These are phyloP conservation scores for Solanum megistacrolobum DNA, from an alignment of 257 asterid species.

Conservation along the genomic window DNA sequence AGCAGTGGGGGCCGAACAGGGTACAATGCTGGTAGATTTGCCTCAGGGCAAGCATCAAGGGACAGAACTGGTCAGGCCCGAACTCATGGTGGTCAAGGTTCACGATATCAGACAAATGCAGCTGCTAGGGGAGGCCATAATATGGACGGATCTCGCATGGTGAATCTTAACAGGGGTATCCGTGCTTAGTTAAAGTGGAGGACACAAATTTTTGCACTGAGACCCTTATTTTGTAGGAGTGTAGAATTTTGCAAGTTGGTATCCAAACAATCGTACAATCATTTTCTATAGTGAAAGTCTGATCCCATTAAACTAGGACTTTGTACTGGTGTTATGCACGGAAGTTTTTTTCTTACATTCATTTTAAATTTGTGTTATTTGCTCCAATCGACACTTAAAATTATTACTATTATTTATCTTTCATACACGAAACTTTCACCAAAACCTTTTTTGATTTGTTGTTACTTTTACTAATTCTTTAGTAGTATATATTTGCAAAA, in stretches of 20 bases:
- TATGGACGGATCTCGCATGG: slow-evolving; percentile 71
- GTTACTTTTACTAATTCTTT: neutral
- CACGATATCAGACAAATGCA: slow-evolving; percentile 43
- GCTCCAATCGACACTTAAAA: neutral
- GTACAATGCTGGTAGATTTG: slow-evolving; percentile 25
- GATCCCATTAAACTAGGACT: neutral
- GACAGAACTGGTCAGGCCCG: slow-evolving; percentile 38
- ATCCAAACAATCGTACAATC: neutral
- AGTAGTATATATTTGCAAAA: neutral
- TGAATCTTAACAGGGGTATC: slow-evolving; percentile 67
- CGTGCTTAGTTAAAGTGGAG: slow-evolving; percentile 19
- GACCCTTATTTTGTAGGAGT: neutral
- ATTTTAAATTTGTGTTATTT: neutral
- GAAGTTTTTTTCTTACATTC: neutral
- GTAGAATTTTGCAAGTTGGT: neutral
- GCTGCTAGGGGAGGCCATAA: slow-evolving; percentile 47
- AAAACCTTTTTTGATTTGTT: neutral
- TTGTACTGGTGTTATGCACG: neutral
- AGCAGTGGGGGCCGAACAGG: slow-evolving; percentile 50
- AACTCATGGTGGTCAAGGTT: slow-evolving; percentile 27
- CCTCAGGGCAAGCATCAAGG: slow-evolving; percentile 26
- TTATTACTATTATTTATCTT: neutral
- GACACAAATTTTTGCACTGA: neutral
- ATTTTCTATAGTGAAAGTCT: neutral
- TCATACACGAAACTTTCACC: neutral